A percentile compares a stretch with the other conserved stretches of the same genome.
Conservation (phyloP, 176 grass and related monocot genomes). For the barley (Hordeum vulgare) region DNA sequence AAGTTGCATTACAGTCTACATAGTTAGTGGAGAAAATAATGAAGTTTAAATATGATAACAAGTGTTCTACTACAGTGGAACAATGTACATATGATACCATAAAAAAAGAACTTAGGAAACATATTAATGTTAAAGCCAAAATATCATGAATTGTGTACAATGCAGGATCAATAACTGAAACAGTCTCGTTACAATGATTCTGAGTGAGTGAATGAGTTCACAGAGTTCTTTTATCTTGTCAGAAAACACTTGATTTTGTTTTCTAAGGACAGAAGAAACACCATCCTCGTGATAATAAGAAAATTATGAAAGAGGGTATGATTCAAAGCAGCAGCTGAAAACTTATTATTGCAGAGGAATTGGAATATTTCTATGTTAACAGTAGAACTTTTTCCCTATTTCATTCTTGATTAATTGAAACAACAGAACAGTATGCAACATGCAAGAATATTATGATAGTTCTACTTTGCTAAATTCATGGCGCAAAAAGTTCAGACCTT, state of each 20-base stretch:
- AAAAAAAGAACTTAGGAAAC: neutral
- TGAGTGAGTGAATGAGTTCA: neutral
- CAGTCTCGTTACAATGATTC: neutral
- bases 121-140: neutral
- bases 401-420: neutral
- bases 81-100: neutral
- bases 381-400: neutral
- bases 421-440: neutral
- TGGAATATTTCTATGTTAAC: neutral
- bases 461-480: constrained; percentile 2
- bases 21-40: neutral
- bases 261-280: neutral
- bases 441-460: neutral
- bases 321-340: neutral
- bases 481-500: constrained; percentile 27
- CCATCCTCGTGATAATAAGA: neutral
- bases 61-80: neutral
- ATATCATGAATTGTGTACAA: neutral
- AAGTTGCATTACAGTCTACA: neutral
- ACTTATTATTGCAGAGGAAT: neutral
- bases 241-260: neutral
- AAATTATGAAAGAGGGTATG: neutral
- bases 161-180: neutral
- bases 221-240: neutral
- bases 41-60: neutral